Evolutionary conservation across 2,329 filamentous ascomycete species (phyloP), one percentile per base, ranked within the genome.

Genomic region (Diaporthe citriasiana): DNA sequence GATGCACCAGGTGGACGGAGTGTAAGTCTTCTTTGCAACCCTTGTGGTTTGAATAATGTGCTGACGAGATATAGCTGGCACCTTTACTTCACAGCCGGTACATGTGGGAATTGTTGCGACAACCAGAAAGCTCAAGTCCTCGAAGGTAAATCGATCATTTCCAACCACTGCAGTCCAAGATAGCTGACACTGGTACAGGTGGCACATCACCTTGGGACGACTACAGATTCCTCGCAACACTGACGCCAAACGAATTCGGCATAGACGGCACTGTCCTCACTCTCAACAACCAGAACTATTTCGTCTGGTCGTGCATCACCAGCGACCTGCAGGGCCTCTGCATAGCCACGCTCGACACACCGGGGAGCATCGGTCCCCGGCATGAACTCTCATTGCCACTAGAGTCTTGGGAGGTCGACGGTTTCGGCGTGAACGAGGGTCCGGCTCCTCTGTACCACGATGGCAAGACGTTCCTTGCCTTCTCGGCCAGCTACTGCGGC

Each of bases 1-100:
- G 47, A 73, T 77, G 35, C 76, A 77, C 60, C 75, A 74, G 25
- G 75, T 77, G 30, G 75, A 76, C n/a, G 70, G 71, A n/a, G 51
- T 71, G 45, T 77, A 19, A 13, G 45, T 25, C 0, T 1, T 4
- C 6, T 10, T 7, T 1, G 0, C 1, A 12, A 4, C 7, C 1
- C 1, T 13, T 10, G 8, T 2, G 3, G 3, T 38, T 10, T 22
- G 1, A 0, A 0, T 8, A 17, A 0, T 1, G 3, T 12, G 45
- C 30, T 66, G 30, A 66, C 42, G 1, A 8, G 19, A 13, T 4
- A 9, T 1, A 66, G 60, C 0, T 66, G 60, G 60, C 42, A 66
- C 30, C 45, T 66, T 3, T 66, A 66, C 42, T 51, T 66, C 60
- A 66, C 60, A 38, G 60, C 60, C 13, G 76, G 76, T 50, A 74